Base-by-base conservation (phyloP, 2,329 filamentous ascomycete species). In the Leptoxyphium fumago region DNA sequence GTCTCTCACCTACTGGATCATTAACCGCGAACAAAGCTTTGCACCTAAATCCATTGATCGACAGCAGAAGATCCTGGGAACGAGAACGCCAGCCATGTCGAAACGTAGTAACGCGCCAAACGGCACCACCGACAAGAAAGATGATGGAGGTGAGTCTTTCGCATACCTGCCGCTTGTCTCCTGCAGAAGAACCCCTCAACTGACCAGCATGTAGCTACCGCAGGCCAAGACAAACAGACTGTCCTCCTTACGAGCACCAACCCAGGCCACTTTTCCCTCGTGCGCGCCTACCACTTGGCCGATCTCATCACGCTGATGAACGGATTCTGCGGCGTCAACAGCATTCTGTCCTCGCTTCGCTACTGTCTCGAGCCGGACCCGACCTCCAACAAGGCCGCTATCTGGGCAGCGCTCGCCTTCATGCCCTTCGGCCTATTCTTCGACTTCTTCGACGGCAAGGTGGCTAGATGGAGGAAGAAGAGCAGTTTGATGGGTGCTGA, bases 401-500 rank as follows among this genome's bases (percentile, higher is more conserved):
- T 95, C 44, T 96, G 84, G 75, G 68, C 80, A 29, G 88, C 91
- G 2, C 77, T 98, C 41, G 77, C 71, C 4, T 85, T 95, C 64
- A 83, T 96, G 64, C 89, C 89, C 0, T 84, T 95, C 47, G 88
- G 87, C 5, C 71, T 96, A 10, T 95, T 96, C 70, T 96, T 96
- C 64, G 91, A 98, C 65, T 93, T 94, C 61, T 86, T 96, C 74
- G 91, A 98, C 64, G 91, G 91, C 60, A 91, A 88, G 61, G 88
- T 98, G 45, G 91, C 91, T 50, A 75, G 91, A 52, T 96, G 91
- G 91, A 79, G 91, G 62, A 82, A 86, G 68, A 98, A 95, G 80
- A 91, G 85, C 57, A 93, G 84, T 56, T 72, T 98, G 61, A 96
- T 98, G 89, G 91, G 91, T 10, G 89, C 95, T 65, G 91, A 98